Evolutionary conservation across 192 early-diverging fungal species (phyloP), one percentile per base, ranked within the genome.

Genomic region (Coemansia sp.): DNA sequence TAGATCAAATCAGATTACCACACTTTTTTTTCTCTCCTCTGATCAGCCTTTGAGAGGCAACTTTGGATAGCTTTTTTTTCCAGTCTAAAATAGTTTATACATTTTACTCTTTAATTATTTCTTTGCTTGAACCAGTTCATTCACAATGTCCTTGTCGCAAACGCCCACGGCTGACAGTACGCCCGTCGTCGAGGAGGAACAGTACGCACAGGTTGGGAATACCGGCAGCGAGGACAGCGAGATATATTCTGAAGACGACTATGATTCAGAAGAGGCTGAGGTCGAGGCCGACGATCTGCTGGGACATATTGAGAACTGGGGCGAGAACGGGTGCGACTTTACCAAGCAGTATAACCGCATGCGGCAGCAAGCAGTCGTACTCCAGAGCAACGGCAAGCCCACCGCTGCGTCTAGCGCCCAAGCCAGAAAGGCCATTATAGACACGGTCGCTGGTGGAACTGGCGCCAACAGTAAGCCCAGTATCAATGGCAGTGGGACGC

Each of bases 311-410:
- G 88, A 90, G 53, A 89, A 92, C 91, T 91, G 90, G 76, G 87
- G 86, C 61, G 92, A 90, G 9, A 91, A 86, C 47, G 89, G 90
- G 66, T 88, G 89, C 86, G 95, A 97, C 74, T 96, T 97, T 75
- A 97, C 95, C 60, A 97, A 97, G 74, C 91, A 94, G 64, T 95
- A 92, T 81, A 96, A 96, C 81, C 87, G 88, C 40, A 87, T 96
- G 76, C 78, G 89, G 17, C 89, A 90, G 60, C 90, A 92, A 62
- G 19, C 80, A 86, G 62, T n/a, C 40, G n/a, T 59, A 75, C 75
- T 11, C 46, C 67, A 46, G 58, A 66, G 69, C 46, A 69, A 65
- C 55, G 39, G 64, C 42, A 63, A 43, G 21, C 16, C n/a, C 32
- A 1, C 23, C 13, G 35, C 7, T 6, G 16, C 3, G 14, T 44